Evolutionary conservation across 164 flowering plant species (phyloP), one percentile per base, ranked within the genome.

Genomic region (Brasenia schreberi): DNA sequence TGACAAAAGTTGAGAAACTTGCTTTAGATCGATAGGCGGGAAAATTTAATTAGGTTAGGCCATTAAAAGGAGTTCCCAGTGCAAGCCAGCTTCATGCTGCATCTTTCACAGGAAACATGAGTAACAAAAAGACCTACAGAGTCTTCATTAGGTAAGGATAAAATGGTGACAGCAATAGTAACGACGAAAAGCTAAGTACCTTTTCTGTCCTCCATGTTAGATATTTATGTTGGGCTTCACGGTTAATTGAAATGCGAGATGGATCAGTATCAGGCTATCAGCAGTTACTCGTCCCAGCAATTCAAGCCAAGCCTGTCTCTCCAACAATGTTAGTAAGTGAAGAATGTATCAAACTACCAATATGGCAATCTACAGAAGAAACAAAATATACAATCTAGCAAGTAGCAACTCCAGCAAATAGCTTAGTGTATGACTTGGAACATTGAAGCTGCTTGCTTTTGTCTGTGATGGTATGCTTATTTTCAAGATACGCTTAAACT

Each of bases 181-280:
- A n/a, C 59, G 2, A 56, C 12, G 59, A n/a, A 56, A 56, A n/a
- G n/a, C 16, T 11, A 56, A 17, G 39, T 42, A 92, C 98, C 96
- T 91, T 91, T 74, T 91, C 87, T 18, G 90, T 83, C 77, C 99
- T 87, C 99, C 99, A 94, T 19, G 92, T 81, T 60, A 94, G 78
- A 72, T 94, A 94, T 68, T 75, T 83, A 73, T 94, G 97, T 56
- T 89, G 97, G 59, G 96, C 96, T 80, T 81, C 92, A 42, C 73
- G 70, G 73, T 91, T 88, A 66, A 68, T 39, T 19, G 59, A 64
- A 66, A 83, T 69, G 66, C 67, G 82, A 66, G 85, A 74, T 69
- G 62, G 75, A 73, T 83, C 82, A 7, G 65, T 76, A 71, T 85
- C 92, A 71, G 66, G 6, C 64, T 76, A 71, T 85, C 92, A 71